Conservation (phyloP, 352 stramenopile genomes). For the Phytophthora tubulina region DNA sequence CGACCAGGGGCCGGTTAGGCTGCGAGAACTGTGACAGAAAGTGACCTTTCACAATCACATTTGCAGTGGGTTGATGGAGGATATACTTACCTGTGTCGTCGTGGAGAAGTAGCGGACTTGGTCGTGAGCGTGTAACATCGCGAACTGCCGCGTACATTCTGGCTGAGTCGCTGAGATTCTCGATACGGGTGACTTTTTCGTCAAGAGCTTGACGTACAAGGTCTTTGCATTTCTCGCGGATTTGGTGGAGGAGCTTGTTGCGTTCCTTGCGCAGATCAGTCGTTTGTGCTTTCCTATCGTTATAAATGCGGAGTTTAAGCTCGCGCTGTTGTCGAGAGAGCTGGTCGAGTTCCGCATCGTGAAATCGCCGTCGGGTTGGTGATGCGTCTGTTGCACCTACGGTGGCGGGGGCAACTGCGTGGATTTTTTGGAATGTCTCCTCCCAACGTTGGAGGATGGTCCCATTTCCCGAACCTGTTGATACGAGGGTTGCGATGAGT, state of each 20-base stretch:
- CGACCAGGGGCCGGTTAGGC: not conserved
- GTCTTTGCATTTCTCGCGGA: not conserved
- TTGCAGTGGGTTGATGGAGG: not conserved
- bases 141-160: not conserved
- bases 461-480: too few species aligned
- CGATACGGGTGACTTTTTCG: not conserved
- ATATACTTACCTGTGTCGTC: slow-evolving; percentile 12
- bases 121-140: not conserved
- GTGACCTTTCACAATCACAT: not conserved
- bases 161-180: not conserved
- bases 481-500: too few species aligned
- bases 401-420: too few species aligned
- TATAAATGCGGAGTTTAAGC: too few species aligned
- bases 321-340: too few species aligned
- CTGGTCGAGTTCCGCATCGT: too few species aligned
- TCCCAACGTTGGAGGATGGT: too few species aligned
- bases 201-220: not conserved
- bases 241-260: not conserved
- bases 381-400: too few species aligned
- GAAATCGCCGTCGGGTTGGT: too few species aligned
- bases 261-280: not conserved
- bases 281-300: too few species aligned
- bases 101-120: not conserved
- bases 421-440: too few species aligned
- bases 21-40: not conserved